Conservation (phyloP, 345 rosid genomes). For the Citrus australasica region DNA sequence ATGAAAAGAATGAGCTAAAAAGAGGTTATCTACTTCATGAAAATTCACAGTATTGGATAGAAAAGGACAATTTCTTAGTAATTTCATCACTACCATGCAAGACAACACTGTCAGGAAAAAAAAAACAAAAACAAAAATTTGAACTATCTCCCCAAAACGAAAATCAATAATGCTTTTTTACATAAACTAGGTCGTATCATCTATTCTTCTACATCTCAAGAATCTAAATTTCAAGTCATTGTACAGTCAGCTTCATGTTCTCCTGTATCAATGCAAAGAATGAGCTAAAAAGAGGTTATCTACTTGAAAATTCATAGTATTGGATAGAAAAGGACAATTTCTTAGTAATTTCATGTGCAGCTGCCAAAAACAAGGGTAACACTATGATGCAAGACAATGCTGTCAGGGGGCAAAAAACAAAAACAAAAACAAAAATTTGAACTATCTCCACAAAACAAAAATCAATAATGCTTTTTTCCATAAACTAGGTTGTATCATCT, state of each 20-base stretch:
- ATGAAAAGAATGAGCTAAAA: neutral
- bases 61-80: neutral
- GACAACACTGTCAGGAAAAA: too few relatives aligned
- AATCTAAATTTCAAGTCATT: too few relatives aligned
- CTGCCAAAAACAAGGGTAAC: neutral
- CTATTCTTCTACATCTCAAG: neutral
- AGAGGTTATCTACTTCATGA: neutral
- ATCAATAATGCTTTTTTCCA: too few relatives aligned
- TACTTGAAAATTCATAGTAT: neutral
- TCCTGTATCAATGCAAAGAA: neutral
- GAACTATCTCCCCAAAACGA: neutral
- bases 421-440: too few relatives aligned
- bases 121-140: too few relatives aligned
- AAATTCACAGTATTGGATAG: neutral
- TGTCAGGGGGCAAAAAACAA: too few relatives aligned
- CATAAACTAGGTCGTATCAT: neutral
- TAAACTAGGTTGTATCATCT: neutral
- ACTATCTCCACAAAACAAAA: too few relatives aligned
- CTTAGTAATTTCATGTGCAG: neutral
- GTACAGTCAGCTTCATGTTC: conserved; percentile 30
- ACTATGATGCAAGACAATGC: too few relatives aligned
- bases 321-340: neutral
- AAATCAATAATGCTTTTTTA: neutral
- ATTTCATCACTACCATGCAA: too few relatives aligned
- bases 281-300: neutral